phyloP scores from a whole-genome alignment of 495 filamentous ascomycete species.

The Aspergillus biplanus region DNA sequence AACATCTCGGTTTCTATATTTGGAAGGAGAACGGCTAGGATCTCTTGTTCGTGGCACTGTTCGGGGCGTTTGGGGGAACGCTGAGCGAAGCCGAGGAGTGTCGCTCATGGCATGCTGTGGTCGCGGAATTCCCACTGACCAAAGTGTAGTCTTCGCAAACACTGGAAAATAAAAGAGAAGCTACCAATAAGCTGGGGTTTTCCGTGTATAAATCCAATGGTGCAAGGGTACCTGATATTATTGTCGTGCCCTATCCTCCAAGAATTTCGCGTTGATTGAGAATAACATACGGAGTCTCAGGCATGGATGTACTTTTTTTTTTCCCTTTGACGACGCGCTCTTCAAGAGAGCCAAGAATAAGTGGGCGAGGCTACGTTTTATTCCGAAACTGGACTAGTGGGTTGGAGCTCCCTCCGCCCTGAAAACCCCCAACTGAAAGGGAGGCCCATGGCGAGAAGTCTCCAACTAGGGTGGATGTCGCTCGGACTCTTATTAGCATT shows the following conservation, averaged over 20 bases:
- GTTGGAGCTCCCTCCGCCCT: conserved; percentile 5
- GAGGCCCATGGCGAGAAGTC: too few species aligned
- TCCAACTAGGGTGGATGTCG: too few species aligned
- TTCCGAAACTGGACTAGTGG: conserved; percentile 17
- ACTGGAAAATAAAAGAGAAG: conserved; percentile 10
- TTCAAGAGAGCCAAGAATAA: neutral
- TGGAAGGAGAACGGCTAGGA: conserved; percentile 37
- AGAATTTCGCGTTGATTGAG: neutral
- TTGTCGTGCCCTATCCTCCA: neutral
- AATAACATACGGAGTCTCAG: neutral
- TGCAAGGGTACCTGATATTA: neutral
- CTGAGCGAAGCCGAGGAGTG: conserved; percentile 73
- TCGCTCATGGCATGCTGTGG: conserved; percentile 70
- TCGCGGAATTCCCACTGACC: conserved; percentile 25
- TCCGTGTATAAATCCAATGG: neutral
- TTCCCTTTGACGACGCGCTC: neutral
- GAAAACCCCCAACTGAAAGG: too few species aligned
- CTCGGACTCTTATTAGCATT: too few species aligned
- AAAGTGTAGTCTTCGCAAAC: conserved; percentile 14
- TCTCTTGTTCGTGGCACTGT: conserved; percentile 41
- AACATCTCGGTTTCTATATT: conserved; percentile 32
- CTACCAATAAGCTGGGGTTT: neutral
- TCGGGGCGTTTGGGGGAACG: conserved; percentile 68
- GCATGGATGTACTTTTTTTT: neutral
- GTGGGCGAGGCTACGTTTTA: neutral